phyloP scores from a whole-genome alignment of 208 protist genomes.

The Trichomonas vaginalis region DNA sequence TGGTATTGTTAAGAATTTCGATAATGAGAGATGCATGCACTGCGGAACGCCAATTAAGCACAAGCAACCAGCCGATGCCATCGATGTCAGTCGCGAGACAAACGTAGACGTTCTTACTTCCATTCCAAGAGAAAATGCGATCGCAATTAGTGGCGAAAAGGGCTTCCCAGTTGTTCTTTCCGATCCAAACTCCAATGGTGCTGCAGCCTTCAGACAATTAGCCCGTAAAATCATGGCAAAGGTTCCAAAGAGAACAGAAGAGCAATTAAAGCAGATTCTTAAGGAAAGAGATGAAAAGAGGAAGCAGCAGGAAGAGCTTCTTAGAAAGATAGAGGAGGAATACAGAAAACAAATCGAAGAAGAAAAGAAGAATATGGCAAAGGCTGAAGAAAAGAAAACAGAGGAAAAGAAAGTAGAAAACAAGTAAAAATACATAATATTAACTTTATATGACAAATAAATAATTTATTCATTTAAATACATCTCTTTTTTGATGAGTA shows the following conservation, averaged over 20 bases:
- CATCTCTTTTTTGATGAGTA: too few species aligned
- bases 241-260: background rate
- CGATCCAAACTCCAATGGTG: background rate
- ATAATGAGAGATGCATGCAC: background rate
- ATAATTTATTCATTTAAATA: too few species aligned
- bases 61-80: background rate
- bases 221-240: background rate
- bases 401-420: background rate
- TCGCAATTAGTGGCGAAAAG: background rate
- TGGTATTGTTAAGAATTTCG: slow-evolving; percentile 21
- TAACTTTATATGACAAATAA: too few species aligned
- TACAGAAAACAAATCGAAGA: background rate
- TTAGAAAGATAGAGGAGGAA: background rate
- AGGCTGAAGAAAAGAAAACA: background rate
- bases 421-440: too few species aligned
- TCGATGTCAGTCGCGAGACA: background rate
- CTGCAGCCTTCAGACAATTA: background rate
- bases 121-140: background rate
- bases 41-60: background rate
- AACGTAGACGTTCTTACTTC: background rate
- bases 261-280: background rate
- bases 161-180: background rate
- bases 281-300: background rate
- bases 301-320: background rate
- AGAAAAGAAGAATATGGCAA: background rate